Conservation (phyloP, 768 basidiomycete species). For the Hemileccinum rubropunctum region DNA sequence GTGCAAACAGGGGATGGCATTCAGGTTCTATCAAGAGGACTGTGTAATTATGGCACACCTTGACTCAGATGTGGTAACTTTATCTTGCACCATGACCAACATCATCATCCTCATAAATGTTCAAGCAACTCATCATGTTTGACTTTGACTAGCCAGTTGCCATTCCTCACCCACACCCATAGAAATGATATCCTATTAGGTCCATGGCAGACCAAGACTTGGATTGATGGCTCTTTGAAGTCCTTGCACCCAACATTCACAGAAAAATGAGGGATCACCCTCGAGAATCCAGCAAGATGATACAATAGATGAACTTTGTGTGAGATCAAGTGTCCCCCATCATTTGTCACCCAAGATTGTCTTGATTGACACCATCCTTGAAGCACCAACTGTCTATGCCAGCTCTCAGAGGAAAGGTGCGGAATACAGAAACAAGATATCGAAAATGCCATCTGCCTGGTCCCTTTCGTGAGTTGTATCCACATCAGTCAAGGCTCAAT, state of each 20-base stretch:
- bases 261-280: constrained; percentile 53
- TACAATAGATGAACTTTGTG: constrained; percentile 97
- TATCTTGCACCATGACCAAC: too few species aligned
- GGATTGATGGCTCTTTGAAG: constrained; percentile 90
- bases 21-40: too few species aligned
- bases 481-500: background rate
- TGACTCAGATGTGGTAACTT: too few species aligned
- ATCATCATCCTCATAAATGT: too few species aligned
- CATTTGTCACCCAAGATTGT: too few species aligned
- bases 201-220: constrained; percentile 95
- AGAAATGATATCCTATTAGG: constrained; percentile 39
- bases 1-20: too few species aligned
- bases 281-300: constrained; percentile 34
- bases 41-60: too few species aligned
- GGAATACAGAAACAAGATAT: constrained; percentile 75
- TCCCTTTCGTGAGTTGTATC: constrained; percentile 74
- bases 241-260: constrained; percentile 81
- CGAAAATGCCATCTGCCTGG: constrained; percentile 67
- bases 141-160: constrained; percentile 90
- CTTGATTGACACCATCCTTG: too few species aligned
- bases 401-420: constrained; percentile 51
- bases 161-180: background rate
- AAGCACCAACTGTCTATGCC: too few species aligned
- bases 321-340: constrained; percentile 23
- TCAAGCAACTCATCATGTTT: constrained; percentile 79